Evolutionary conservation across 2,329 filamentous ascomycete species (phyloP).

Genomic region (Penicillium sp.): DNA sequence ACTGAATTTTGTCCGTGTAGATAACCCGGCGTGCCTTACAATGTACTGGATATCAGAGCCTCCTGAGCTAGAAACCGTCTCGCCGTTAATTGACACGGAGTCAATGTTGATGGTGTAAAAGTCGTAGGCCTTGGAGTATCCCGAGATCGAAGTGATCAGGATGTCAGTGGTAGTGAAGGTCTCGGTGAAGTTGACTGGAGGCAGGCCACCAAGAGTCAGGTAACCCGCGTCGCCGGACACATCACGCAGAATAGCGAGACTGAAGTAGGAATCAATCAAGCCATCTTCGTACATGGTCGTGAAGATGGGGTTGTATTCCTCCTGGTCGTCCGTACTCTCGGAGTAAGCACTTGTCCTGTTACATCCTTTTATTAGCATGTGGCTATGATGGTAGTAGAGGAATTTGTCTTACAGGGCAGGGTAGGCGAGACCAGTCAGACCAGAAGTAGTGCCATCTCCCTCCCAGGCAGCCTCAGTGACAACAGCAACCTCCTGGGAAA

Average conservation of each 20-base stretch:
- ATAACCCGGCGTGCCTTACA: neutral
- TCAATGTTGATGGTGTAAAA: constrained; percentile 22
- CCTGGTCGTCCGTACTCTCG: neutral
- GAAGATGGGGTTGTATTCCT: constrained; percentile 10
- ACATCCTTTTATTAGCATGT: neutral
- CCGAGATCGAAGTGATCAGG: constrained; percentile 15
- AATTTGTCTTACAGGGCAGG: constrained; percentile 4
- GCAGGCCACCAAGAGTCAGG: constrained; percentile 21
- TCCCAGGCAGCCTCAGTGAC: constrained; percentile 9
- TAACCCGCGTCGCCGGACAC: constrained; percentile 13
- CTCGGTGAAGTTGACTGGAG: constrained; percentile 8
- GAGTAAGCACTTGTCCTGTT: constrained; percentile 7
- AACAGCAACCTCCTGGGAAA: constrained; percentile 7
- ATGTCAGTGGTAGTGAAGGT: constrained; percentile 19
- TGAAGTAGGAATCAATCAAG: constrained; percentile 8
- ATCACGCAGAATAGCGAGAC: constrained; percentile 9
- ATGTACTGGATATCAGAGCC: constrained; percentile 13
- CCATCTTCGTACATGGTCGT: constrained; percentile 10
- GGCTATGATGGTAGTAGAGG: no score
- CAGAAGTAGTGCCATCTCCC: constrained; percentile 9
- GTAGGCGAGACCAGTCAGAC: constrained; percentile 8
- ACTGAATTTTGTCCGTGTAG: neutral
- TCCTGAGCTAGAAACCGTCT: constrained; percentile 5
- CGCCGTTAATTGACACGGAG: constrained; percentile 9
- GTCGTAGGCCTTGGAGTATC: constrained; percentile 13